Percentiles rank a stretch among this genome's conserved stretches.
phyloP scores from a whole-genome alignment of 805 yeast species.

The Candida nonsorbophila region DNA sequence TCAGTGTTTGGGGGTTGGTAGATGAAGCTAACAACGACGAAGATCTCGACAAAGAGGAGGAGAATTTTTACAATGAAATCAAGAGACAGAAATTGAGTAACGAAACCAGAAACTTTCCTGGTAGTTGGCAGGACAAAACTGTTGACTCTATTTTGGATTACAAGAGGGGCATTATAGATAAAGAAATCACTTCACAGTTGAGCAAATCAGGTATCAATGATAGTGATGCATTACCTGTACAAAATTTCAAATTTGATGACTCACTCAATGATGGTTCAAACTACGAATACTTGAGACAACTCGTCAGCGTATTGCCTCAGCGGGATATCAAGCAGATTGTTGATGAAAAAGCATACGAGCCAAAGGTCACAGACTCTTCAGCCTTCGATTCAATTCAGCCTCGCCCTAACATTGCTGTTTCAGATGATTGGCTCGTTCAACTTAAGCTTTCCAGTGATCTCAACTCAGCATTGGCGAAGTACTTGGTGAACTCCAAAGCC shows the following conservation, averaged over 20 bases:
- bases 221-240: slow-evolving; percentile 16
- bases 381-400: slow-evolving; percentile 30
- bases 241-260: too few species aligned
- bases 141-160: slow-evolving; percentile 16
- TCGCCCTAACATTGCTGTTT: slow-evolving; percentile 42
- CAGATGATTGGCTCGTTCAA: slow-evolving; percentile 63
- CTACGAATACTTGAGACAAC: slow-evolving; percentile 28
- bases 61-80: slow-evolving; percentile 23
- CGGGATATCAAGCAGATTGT: slow-evolving; percentile 35
- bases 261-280: slow-evolving; percentile 9
- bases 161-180: slow-evolving; percentile 24
- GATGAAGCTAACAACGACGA: slow-evolving; percentile 34
- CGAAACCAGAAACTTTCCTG: slow-evolving; percentile 29
- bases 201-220: slow-evolving; percentile 3
- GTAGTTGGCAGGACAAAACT: slow-evolving; percentile 22
- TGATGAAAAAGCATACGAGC: slow-evolving; percentile 67
- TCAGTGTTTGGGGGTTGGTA: slow-evolving; percentile 89
- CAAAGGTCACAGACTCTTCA: slow-evolving; percentile 43
- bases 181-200: slow-evolving; percentile 19
- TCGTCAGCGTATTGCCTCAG: slow-evolving; percentile 27
- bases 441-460: slow-evolving; percentile 47
- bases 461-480: slow-evolving; percentile 36
- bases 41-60: slow-evolving; percentile 18
- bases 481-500: slow-evolving; percentile 2
- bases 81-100: slow-evolving; percentile 27